phyloP scores from a whole-genome alignment of 805 yeast genomes.

The Kazachstania viticola region DNA sequence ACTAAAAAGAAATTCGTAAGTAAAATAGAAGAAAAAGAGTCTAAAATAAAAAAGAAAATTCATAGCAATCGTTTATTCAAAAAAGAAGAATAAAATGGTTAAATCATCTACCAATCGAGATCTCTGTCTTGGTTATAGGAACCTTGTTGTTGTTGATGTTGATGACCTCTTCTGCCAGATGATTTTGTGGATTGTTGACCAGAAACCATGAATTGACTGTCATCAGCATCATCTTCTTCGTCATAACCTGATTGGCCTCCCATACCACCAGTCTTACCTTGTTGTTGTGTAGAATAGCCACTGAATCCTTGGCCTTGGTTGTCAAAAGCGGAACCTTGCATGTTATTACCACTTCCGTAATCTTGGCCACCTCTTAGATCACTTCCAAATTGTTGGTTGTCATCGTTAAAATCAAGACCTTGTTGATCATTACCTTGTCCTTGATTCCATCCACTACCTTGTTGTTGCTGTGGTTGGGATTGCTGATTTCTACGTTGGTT shows the following conservation, averaged over 20 bases:
- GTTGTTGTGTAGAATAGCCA: constrained; percentile 1
- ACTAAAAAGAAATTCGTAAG: too few species aligned
- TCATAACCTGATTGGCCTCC: background rate
- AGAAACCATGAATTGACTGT: constrained; percentile 1
- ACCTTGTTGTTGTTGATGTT: background rate
- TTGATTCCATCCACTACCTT: too few species aligned
- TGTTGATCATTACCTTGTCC: constrained; percentile 1
- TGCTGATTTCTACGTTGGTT: constrained; percentile 4
- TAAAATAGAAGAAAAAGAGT: too few species aligned
- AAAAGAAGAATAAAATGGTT: background rate
- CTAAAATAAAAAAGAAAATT: too few species aligned
- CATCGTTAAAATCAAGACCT: constrained; percentile 6
- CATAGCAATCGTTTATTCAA: background rate
- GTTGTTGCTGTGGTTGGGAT: constrained; percentile 5
- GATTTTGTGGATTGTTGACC: constrained; percentile 2
- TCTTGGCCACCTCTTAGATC: background rate
- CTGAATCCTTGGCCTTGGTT: background rate
- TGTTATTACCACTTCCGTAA: background rate
- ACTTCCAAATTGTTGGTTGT: background rate
- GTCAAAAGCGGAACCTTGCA: background rate
- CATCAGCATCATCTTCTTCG: constrained; percentile 1
- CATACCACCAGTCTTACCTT: background rate
- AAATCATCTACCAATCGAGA: constrained; percentile 7
- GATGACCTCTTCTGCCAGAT: constrained; percentile 1
- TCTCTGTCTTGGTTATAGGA: background rate